Base-by-base conservation (phyloP, 148 eudicot genomes). In the Vaccinium vitisidaea region DNA sequence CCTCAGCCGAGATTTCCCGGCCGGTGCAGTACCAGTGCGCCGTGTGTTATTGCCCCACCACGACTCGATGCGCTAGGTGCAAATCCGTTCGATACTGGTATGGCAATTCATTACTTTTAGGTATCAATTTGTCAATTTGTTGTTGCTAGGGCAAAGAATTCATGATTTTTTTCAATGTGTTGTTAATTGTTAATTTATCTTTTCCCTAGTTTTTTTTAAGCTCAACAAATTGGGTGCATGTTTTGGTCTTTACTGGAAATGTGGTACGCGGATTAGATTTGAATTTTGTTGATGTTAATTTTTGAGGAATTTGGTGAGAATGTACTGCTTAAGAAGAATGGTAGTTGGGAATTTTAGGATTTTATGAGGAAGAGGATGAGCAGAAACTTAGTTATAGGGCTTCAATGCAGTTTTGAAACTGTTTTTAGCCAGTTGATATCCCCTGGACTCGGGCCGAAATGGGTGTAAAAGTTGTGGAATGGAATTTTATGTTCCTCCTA, bases 71-170 rank as follows among this genome's bases (percentile, higher is more conserved):
- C 52, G 63, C 90, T 69, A 87, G 89, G 88, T 95, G 98, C 90
- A 95, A 94, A 87, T 84, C 94, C 15, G 94, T 93, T 75, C 84
- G 89, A 69, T 95, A 95, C 84, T 95, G 98, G 97, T 95, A 92
- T 87, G 90, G 2, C 63, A 19, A 63, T 67, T 79, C 36, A 73
- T 56, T 48, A 52, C 27, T 48, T 75, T 10, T 11, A 0, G 10
- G 23, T 50, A 6, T 81, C 10, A 25, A 48, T 11, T 77, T 46
- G 46, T 43, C 46, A 43, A 43, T 43, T 43, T 43, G 8, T 73
- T 36, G 49, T 5, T 73, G n/a, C 39, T 73, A 6, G 50, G 77
- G n/a, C 11, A 36, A 73, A 10, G 6, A 79, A 55, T 77, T 50
- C 8, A 3, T 19, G 3, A 1, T 23, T 49, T 21, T 39, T 6